phyloP scores from a whole-genome alignment of 1,139 yeast genomes.

The Suhomyces maxii region DNA sequence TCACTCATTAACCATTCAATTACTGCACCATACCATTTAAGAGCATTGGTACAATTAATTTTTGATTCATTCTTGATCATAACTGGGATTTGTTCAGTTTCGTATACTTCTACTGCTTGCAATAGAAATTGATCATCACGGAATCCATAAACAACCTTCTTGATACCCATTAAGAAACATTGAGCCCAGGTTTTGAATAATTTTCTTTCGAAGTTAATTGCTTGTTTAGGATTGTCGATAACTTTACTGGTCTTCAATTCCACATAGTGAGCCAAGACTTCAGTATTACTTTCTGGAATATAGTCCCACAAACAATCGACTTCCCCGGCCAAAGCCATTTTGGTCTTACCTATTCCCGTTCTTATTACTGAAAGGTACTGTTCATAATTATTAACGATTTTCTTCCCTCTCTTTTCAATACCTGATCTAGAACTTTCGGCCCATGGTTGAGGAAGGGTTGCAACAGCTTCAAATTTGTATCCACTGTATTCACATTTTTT shows the following conservation, averaged over 20 bases:
- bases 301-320: constrained; percentile 89
- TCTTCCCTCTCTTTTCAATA: constrained; percentile 64
- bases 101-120: constrained; percentile 67
- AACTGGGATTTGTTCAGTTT: constrained; percentile 77
- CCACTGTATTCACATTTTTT: constrained; percentile 61
- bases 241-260: constrained; percentile 76
- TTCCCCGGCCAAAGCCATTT: constrained; percentile 80
- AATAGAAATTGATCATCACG: constrained; percentile 70
- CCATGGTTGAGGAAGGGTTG: constrained; percentile 80
- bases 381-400: constrained; percentile 65
- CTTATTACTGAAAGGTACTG: constrained; percentile 77
- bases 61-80: constrained; percentile 43
- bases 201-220: constrained; percentile 67
- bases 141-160: constrained; percentile 79
- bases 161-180: constrained; percentile 82
- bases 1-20: constrained; percentile 69
- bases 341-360: constrained; percentile 78
- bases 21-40: constrained; percentile 83
- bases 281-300: constrained; percentile 50
- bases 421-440: constrained; percentile 60
- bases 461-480: constrained; percentile 79
- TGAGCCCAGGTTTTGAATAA: constrained; percentile 89
- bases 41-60: constrained; percentile 70
- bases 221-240: constrained; percentile 53
- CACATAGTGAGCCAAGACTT: constrained; percentile 70